Evolutionary conservation across 768 basidiomycete genomes (phyloP), one percentile per base, ranked within the genome.

Genomic region (Hypsizygus marmoreus): DNA sequence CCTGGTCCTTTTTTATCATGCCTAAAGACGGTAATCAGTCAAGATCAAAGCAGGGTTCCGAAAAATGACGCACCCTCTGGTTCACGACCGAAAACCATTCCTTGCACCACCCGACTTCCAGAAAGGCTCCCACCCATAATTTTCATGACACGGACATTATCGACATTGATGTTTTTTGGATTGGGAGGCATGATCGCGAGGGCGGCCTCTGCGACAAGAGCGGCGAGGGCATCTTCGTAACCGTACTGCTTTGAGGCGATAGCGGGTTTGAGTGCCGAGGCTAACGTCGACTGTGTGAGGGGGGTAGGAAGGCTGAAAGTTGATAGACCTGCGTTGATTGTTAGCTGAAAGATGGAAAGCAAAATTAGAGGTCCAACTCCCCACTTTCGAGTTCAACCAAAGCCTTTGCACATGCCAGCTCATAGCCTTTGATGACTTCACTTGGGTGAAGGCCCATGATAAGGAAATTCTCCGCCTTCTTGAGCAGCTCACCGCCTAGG

Each of bases 211-310:
- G 95, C 89, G 4, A 97, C 95, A 7, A 98, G 80, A 2, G 74
- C 65, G 2, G 94, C 76, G 0, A 98, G 79, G 31, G 76, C 73
- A 43, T 92, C 88, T 69, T 98, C 95, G 34, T 83, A 85, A 3
- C 95, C 95, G 41, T 98, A 97, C 64, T 99, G 97, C 67, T 99
- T 99, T 24, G 95, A 89, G 5, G 95, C 95, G 61, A 99, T 92
- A 8, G 91, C 84, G 8, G 97, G 93, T 55, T 86, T 86, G 31
- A 99, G 78, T 2, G 94, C 91, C 9, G 76, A 74, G 19, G 80
- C 71, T 5, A 97, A 86, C 11, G 83, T 75, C 8, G 75, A 65
- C n/a, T 73, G 80, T 4, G 86, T 88, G 22, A 88, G 72, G 0
- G 87, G 95, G 28, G 75, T 79, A 14, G 86, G 87, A 34, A 91